Conservation (phyloP, 2,329 filamentous ascomycete genomes). For the Colletotrichum neosansevieriae region DNA sequence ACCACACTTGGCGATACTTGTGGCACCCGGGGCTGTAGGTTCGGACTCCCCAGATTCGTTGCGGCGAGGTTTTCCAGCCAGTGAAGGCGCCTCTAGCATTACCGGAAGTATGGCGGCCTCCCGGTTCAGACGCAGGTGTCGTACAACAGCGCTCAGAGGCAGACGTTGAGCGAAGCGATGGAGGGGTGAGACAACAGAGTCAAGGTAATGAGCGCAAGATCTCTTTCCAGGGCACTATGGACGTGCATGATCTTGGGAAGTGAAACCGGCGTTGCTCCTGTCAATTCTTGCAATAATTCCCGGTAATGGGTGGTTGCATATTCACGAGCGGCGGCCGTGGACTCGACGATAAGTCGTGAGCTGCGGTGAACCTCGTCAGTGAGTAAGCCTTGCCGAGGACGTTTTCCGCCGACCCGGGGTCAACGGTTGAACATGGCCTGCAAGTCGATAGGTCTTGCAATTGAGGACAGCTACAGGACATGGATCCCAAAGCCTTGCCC, state of each 20-base stretch:
- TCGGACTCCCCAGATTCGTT: constrained; percentile 6
- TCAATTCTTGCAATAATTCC: not conserved
- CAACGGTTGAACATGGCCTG: not conserved
- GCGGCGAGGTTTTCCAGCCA: not conserved
- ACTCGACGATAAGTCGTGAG: not conserved
- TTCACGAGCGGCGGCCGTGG: not conserved
- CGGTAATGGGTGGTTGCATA: constrained; percentile 1
- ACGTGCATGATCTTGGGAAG: constrained; percentile 39
- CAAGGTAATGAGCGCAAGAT: constrained; percentile 24
- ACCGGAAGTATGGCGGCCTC: constrained; percentile 8
- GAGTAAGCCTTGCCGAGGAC: too few species aligned
- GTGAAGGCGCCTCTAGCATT: constrained; percentile 6
- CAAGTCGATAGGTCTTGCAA: not conserved
- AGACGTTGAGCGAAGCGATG: constrained; percentile 8
- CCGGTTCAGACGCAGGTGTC: constrained; percentile 6
- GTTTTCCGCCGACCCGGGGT: too few species aligned
- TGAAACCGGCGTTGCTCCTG: constrained; percentile 10
- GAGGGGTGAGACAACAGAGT: not conserved
- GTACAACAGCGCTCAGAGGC: constrained; percentile 19
- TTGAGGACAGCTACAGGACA: not conserved
- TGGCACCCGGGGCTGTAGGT: constrained; percentile 17
- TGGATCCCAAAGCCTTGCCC: not conserved
- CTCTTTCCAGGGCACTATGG: constrained; percentile 19
- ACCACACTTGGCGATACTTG: not conserved
- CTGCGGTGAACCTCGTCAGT: too few species aligned